Base-by-base conservation (phyloP, 2,329 filamentous ascomycete genomes). In the Leptosphaerulina australis region DNA sequence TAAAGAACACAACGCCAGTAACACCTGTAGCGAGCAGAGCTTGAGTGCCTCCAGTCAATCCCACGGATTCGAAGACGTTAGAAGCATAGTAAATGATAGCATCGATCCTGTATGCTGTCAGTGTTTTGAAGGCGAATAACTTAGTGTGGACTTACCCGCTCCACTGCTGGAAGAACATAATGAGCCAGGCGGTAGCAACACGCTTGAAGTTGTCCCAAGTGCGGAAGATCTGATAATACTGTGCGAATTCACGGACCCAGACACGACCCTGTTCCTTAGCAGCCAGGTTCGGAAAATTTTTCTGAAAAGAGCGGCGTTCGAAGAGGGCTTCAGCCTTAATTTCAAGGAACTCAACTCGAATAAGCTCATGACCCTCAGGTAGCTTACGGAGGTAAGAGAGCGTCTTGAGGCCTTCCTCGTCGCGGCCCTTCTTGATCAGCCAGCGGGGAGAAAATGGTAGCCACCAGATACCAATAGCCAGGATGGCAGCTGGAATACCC, bases 11-110 rank as follows among this genome's bases (percentile, higher is more conserved):
- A 1, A 86, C 76, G 0, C 79, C 82, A 0, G 82, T 84, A 7
- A 87, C 74, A 0, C 83, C 83, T 0, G 83, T 86, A 0, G 84
- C 84, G 2, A 87, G 74, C 58, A 87, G 84, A 0, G 80, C 80
- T 1, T 82, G 76, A 1, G 76, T 79, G 1, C 74, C 69, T 0
- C 79, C 80, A 4, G 76, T 74, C 6, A 86, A 70, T 0, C 83
- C 83, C 1, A 83, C 82, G 50, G 83, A 79, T n/a, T 77, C 65
- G 58, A 87, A 87, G 0, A 87, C 74, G 0, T 81, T 69, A 0
- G 83, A 82, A 0, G 84, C 83, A 47, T 87, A 87, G 52, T 81
- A 79, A 10, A 80, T 77, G 6, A 77, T 70, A 0, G 76, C 73
- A 53, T 77, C 74, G 14, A 77, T 72, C 33, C 38, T 43, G 38